Base-by-base conservation (phyloP, 1,284 basidiomycete species). In the Marasmius tenuissimus region DNA sequence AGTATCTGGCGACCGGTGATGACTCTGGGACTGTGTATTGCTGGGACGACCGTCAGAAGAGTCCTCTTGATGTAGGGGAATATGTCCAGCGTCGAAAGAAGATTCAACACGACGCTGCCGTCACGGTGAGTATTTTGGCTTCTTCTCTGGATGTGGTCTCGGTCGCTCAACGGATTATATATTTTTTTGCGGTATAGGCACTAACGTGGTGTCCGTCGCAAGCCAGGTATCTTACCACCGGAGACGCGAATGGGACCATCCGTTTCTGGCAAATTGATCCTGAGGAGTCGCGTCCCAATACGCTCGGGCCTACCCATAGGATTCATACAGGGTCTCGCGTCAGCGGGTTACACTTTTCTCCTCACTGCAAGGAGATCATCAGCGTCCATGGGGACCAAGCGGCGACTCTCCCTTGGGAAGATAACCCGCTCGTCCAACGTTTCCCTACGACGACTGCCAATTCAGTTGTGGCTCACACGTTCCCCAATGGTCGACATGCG, bases 201-300 rank as follows among this genome's bases (percentile, higher is more conserved):
- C 77, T 98, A 39, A 87, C 92, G 0, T 98, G 96, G 93, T 94
- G 91, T 71, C 94, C 95, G 0, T 97, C 94, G 94, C 88, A 93
- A 68, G 79, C 85, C 0, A 91, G 89, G 66, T 77, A 96, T 4
- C 83, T 98, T 22, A 94, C 94, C 1, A 91, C 92, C 0, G 96
- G 94, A 5, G 94, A 95, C 61, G 84, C 85, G 0, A 87, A 90
- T 63, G 91, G 93, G 47, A 86, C 85, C n/a, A 87, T 96, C 65
- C 90, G 92, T 55, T 82, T 94, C 47, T 96, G 93, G 89, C 82
- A 81, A 61, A 70, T 85, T 61, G 81, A 81, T 58, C 73, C 78
- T 22, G 78, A 81, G 16, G 72, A 66, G 48, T 59, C 75, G 14
- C 73, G 76, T 35, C 74, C 75, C 33, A 88, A 89, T 40, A 82